A percentile compares a stretch with the other conserved stretches of the same genome.
Conservation (phyloP, 2,329 filamentous ascomycete species). For the Xylaria sp. region DNA sequence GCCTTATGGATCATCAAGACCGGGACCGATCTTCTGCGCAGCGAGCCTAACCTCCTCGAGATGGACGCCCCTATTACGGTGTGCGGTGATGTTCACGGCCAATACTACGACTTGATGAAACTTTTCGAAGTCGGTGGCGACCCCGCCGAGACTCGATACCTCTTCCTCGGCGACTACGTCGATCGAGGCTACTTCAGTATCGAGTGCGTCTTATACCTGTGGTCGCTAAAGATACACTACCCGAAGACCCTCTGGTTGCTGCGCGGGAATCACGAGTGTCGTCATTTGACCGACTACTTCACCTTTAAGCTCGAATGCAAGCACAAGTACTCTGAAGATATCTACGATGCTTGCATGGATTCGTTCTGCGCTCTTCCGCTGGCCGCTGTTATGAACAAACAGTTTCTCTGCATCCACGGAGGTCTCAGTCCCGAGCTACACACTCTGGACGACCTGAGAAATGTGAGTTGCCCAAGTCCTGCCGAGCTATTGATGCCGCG, state of each 20-base stretch:
- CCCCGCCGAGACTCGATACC: conserved; percentile 91
- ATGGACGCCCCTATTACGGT: conserved; percentile 99
- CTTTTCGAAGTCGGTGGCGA: conserved; percentile 98
- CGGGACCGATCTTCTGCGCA: conserved; percentile 83
- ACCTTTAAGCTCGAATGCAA: conserved; percentile 99
- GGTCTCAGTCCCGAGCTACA: conserved; percentile 94
- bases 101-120: conserved; percentile 99
- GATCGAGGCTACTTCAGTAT: conserved; percentile 99
- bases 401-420: conserved; percentile 97
- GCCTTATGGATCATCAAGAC: conserved; percentile 91
- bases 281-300: conserved; percentile 99
- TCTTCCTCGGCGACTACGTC: conserved; percentile 97
- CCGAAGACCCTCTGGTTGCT: conserved; percentile 96
- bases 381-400: conserved; percentile 99
- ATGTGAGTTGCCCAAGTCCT: conserved; percentile 54
- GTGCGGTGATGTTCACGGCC: conserved; percentile 96
- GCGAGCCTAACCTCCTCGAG: conserved; percentile 94
- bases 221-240: conserved; percentile 99
- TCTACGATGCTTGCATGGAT: conserved; percentile 98
- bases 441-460: conserved; percentile 91
- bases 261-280: conserved; percentile 97
- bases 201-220: conserved; percentile 97
- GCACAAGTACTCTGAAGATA: conserved; percentile 95
- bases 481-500: not conserved
- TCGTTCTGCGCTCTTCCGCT: conserved; percentile 94